A percentile compares a stretch with the other conserved stretches of the same genome.
phyloP scores from a whole-genome alignment of 1,284 basidiomycete genomes.

The Tremellales sp. region DNA sequence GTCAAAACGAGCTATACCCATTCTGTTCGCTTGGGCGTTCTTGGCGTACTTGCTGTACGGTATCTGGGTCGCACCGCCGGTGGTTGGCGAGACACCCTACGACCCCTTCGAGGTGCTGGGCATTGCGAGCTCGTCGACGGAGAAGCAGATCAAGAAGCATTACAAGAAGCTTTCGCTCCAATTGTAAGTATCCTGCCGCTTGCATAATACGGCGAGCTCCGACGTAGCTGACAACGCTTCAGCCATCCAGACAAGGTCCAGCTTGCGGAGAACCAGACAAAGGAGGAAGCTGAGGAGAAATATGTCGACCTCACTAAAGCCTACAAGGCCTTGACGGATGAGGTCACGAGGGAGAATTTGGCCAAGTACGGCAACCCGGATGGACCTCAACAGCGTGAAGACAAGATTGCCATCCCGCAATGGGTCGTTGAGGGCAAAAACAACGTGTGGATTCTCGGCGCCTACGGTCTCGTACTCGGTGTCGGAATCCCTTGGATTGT shows the following conservation, averaged over 20 bases:
- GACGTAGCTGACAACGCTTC: not conserved
- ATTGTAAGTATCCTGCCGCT: constrained; percentile 68
- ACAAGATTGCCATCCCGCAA: constrained; percentile 91
- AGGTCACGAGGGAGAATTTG: constrained; percentile 86
- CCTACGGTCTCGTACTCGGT: constrained; percentile 85
- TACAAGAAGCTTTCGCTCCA: constrained; percentile 89
- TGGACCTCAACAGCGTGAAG: constrained; percentile 87
- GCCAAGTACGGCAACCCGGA: constrained; percentile 93
- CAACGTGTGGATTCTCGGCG: constrained; percentile 81
- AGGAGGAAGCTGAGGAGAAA: constrained; percentile 79
- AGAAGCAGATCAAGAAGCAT: constrained; percentile 94
- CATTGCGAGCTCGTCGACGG: constrained; percentile 62
- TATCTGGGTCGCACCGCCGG: constrained; percentile 57
- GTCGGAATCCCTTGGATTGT: constrained; percentile 81
- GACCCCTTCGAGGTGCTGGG: constrained; percentile 94
- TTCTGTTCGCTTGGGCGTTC: constrained; percentile 69
- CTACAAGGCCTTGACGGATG: constrained; percentile 96
- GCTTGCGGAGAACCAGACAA: constrained; percentile 74
- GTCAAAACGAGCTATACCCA: constrained; percentile 53
- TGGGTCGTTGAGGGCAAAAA: constrained; percentile 94
- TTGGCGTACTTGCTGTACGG: constrained; percentile 67
- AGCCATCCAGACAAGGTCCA: constrained; percentile 98
- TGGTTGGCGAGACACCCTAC: constrained; percentile 67
- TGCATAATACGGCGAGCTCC: too few relatives aligned
- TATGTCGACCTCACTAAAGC: constrained; percentile 97